These are phyloP conservation scores for Fusarium redolens DNA, from an alignment of 2,329 filamentous ascomycete genomes.

Conservation along the genomic window DNA sequence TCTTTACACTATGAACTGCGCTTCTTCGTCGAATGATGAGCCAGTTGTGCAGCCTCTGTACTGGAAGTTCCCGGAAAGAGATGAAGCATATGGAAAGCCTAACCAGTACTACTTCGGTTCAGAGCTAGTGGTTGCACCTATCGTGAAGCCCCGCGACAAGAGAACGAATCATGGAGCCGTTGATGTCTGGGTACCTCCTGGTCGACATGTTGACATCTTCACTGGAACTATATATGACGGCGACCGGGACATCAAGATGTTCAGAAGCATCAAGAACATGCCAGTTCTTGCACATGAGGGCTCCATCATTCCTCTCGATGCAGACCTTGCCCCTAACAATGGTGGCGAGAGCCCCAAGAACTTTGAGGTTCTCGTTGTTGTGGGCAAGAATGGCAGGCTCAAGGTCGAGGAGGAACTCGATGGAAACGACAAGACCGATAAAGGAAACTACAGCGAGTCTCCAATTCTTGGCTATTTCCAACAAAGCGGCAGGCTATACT, in stretches of 20 bases:
- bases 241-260: slow-evolving; percentile 62
- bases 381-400: slow-evolving; percentile 61
- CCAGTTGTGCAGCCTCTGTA: slow-evolving; percentile 72
- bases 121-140: slow-evolving; percentile 66
- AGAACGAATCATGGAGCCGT: slow-evolving; percentile 60
- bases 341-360: slow-evolving; percentile 59
- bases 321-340: slow-evolving; percentile 53
- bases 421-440: background rate
- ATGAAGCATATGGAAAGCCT: slow-evolving; percentile 65
- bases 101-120: slow-evolving; percentile 71
- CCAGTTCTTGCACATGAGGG: slow-evolving; percentile 68
- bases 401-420: slow-evolving; percentile 60
- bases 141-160: slow-evolving; percentile 62
- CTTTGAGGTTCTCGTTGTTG: slow-evolving; percentile 61
- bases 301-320: slow-evolving; percentile 68
- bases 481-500: slow-evolving; percentile 4
- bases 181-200: slow-evolving; percentile 67
- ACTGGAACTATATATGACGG: slow-evolving; percentile 68
- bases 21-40: slow-evolving; percentile 56
- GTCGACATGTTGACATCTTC: slow-evolving; percentile 68
- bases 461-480: slow-evolving; percentile 10
- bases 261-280: slow-evolving; percentile 59
- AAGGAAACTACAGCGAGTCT: background rate
- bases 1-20: slow-evolving; percentile 67
- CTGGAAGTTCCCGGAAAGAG: slow-evolving; percentile 65